Percentiles rank a stretch among this genome's conserved stretches.
phyloP scores from a whole-genome alignment of 2,329 filamentous ascomycete genomes.

The Ophiocordyceps unilateralis region DNA sequence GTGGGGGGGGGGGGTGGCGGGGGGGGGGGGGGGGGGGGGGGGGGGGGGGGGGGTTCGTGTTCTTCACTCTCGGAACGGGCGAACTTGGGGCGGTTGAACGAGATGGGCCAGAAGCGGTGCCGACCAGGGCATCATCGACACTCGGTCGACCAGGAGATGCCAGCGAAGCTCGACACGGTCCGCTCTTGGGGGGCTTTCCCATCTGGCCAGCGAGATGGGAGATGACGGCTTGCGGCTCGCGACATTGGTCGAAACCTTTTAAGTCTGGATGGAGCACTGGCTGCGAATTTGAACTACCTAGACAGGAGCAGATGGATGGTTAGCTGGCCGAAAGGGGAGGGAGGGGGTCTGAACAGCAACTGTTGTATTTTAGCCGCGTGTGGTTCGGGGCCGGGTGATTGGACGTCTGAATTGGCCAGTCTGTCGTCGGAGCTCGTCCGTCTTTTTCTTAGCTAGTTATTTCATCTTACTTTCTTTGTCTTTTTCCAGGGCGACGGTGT shows the following conservation, averaged over 20 bases:
- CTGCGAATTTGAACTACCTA: conserved; percentile 13
- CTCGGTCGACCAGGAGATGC: background rate
- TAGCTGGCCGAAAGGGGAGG: conserved; percentile 4
- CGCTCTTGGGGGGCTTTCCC: background rate
- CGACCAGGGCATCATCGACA: background rate
- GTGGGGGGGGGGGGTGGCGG: too few species aligned
- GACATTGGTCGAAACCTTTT: background rate
- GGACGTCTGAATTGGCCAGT: conserved; percentile 14
- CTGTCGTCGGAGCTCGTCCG: conserved; percentile 14
- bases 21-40: too few species aligned
- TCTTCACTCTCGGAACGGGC: background rate
- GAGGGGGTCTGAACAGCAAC: conserved; percentile 12
- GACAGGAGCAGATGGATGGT: conserved; percentile 15
- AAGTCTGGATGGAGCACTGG: conserved; percentile 14
- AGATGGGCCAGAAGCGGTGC: too few species aligned
- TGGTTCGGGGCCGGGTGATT: conserved; percentile 14
- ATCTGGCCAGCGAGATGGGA: background rate
- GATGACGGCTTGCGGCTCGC: background rate
- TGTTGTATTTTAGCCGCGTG: conserved; percentile 23
- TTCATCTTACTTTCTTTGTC: conserved; percentile 14
- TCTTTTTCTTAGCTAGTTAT: conserved; percentile 17
- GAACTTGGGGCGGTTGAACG: background rate
- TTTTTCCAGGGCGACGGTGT: background rate
- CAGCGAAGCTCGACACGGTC: background rate
- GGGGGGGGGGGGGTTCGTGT: background rate